A percentile compares a stretch with the other conserved stretches of the same genome.
phyloP scores from a whole-genome alignment of 441 rosid species.

The Isatis lusitanica region DNA sequence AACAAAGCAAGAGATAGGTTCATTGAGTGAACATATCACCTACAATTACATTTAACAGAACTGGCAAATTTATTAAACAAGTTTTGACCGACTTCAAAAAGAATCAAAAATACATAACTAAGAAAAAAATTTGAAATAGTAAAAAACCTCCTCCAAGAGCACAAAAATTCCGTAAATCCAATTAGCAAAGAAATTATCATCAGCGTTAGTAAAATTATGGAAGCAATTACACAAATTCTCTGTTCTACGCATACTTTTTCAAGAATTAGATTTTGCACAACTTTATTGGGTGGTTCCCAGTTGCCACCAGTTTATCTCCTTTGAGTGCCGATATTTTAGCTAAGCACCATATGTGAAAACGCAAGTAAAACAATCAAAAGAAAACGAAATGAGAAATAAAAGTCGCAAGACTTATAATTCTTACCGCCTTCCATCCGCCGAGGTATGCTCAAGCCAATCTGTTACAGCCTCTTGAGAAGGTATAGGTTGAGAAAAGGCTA shows the following conservation, averaged over 20 bases:
- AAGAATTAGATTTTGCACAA: background rate
- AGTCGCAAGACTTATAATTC: conserved; percentile 12
- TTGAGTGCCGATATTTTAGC: conserved; percentile 13
- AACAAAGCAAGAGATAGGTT: conserved; percentile 3
- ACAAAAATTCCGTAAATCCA: conserved; percentile 2
- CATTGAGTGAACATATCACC: background rate
- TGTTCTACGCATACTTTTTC: background rate
- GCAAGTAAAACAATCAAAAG: conserved; percentile 1
- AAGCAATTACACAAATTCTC: background rate
- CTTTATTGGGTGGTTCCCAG: background rate
- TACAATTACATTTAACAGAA: background rate
- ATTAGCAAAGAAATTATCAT: background rate
- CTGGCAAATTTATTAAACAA: background rate
- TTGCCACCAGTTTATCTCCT: conserved; percentile 6
- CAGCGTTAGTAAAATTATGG: background rate
- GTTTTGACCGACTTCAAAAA: background rate
- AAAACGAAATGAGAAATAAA: background rate
- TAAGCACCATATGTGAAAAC: background rate
- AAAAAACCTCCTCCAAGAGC: background rate
- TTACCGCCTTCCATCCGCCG: conserved; percentile 81
- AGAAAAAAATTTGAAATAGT: background rate
- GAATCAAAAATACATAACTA: background rate
- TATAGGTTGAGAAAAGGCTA: conserved; percentile 43
- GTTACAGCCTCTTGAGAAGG: conserved; percentile 42
- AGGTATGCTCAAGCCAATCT: conserved; percentile 83